Evolutionary conservation across 2,329 filamentous ascomycete species (phyloP).

Genomic region (Fusarium sp.): DNA sequence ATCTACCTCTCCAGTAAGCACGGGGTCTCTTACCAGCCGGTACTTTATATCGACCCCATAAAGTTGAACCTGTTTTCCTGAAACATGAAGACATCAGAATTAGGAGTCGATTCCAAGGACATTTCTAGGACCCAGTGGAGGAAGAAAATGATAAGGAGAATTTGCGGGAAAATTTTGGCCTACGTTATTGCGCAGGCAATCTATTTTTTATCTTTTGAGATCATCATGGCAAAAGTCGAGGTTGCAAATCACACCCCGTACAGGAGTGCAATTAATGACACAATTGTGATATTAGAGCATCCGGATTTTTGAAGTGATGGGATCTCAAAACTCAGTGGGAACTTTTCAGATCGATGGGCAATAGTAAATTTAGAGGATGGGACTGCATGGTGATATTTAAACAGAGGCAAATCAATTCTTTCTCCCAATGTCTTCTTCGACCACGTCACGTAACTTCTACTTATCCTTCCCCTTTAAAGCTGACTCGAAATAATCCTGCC

Average conservation of each 20-base stretch:
- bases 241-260: not conserved
- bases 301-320: not conserved
- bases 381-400: not conserved
- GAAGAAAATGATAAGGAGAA: not conserved
- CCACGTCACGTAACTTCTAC: not conserved
- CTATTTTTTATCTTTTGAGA: constrained; percentile 3
- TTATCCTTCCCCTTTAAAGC: not conserved
- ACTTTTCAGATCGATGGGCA: constrained; percentile 10
- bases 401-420: not conserved
- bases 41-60: constrained; percentile 28
- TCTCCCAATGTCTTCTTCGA: not conserved
- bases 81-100: not conserved
- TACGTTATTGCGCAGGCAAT: not conserved
- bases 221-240: constrained; percentile 4
- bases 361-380: not conserved
- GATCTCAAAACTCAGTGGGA: constrained; percentile 1
- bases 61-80: not conserved
- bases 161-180: not conserved
- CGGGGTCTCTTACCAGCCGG: constrained; percentile 25
- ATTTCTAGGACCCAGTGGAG: constrained; percentile 9
- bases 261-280: constrained; percentile 2
- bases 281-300: not conserved
- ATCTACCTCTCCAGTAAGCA: constrained; percentile 2
- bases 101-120: not conserved
- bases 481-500: constrained; percentile 27